A percentile compares a stretch with the other conserved stretches of the same genome.
phyloP scores from a whole-genome alignment of 768 basidiomycete species.

The Mycena albidolilacea region DNA sequence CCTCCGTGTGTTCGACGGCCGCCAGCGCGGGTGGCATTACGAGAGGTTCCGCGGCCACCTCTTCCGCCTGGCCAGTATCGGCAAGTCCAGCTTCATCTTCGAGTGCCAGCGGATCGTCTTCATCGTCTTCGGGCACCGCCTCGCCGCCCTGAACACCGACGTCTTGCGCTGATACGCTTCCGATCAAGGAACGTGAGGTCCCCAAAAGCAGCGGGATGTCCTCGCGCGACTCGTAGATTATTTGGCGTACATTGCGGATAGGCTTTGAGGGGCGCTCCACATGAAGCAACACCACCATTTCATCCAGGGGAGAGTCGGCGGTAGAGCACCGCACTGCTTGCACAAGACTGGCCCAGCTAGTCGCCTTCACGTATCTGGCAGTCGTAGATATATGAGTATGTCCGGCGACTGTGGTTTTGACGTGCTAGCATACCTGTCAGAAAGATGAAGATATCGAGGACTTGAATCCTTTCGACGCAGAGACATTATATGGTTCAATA shows the following conservation, averaged over 20 bases:
- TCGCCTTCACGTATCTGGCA: constrained; percentile 32
- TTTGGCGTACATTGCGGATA: constrained; percentile 43
- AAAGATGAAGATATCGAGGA: constrained; percentile 20
- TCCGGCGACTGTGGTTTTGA: background rate
- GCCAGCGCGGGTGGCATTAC: constrained; percentile 36
- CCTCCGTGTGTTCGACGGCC: constrained; percentile 42
- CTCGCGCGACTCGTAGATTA: constrained; percentile 47
- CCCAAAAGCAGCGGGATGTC: constrained; percentile 50
- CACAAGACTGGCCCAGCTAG: constrained; percentile 41
- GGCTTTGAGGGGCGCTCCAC: constrained; percentile 25
- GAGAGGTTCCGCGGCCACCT: constrained; percentile 25
- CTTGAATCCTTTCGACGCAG: constrained; percentile 19
- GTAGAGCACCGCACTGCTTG: constrained; percentile 44
- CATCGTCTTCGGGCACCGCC: constrained; percentile 27
- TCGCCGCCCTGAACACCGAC: background rate
- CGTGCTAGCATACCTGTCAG: constrained; percentile 16
- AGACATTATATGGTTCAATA: constrained; percentile 7
- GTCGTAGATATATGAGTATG: background rate
- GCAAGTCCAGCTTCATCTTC: constrained; percentile 30
- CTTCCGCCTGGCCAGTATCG: constrained; percentile 20
- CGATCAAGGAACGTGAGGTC: constrained; percentile 8
- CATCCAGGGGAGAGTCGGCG: constrained; percentile 42
- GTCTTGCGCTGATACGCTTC: constrained; percentile 8
- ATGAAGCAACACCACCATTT: constrained; percentile 43
- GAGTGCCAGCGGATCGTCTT: constrained; percentile 34